Evolutionary conservation across 2,329 filamentous ascomycete species (phyloP).

Genomic region (Coniochaeta sp.): DNA sequence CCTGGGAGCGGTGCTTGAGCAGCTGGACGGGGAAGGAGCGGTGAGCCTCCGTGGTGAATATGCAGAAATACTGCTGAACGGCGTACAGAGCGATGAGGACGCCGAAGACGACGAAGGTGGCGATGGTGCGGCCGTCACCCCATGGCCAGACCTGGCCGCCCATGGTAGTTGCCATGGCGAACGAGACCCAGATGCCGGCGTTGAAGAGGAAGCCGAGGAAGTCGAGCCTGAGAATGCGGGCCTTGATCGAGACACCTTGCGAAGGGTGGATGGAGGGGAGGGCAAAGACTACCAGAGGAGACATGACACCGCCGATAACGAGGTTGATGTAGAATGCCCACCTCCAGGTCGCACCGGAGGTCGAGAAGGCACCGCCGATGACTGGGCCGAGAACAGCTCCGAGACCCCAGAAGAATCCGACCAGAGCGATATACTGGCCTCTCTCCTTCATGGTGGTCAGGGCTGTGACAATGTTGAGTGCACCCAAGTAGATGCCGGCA

Average conservation of each 20-base stretch:
- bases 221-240: conserved; percentile 26
- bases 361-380: conserved; percentile 25
- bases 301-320: conserved; percentile 27
- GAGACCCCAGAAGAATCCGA: conserved; percentile 26
- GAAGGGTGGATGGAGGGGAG: neutral
- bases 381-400: conserved; percentile 31
- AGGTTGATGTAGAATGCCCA: conserved; percentile 45
- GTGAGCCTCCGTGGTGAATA: conserved; percentile 22
- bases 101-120: conserved; percentile 34
- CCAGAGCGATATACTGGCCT: conserved; percentile 21
- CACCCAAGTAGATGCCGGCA: conserved; percentile 21
- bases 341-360: conserved; percentile 24
- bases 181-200: conserved; percentile 27
- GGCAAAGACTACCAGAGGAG: conserved; percentile 15
- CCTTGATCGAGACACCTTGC: neutral
- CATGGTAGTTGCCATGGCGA: conserved; percentile 40
- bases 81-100: conserved; percentile 30
- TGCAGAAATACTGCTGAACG: conserved; percentile 39
- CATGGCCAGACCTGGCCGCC: conserved; percentile 41
- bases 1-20: conserved; percentile 21
- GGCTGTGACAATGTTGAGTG: conserved; percentile 20
- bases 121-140: conserved; percentile 36
- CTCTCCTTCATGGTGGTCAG: conserved; percentile 23
- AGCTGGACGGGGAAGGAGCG: conserved; percentile 23
- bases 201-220: conserved; percentile 37